Percentiles rank a stretch among this genome's conserved stretches.
These are phyloP conservation scores for Areca catechu DNA, from an alignment of 176 grass and related monocot species.

Conservation along the genomic window DNA sequence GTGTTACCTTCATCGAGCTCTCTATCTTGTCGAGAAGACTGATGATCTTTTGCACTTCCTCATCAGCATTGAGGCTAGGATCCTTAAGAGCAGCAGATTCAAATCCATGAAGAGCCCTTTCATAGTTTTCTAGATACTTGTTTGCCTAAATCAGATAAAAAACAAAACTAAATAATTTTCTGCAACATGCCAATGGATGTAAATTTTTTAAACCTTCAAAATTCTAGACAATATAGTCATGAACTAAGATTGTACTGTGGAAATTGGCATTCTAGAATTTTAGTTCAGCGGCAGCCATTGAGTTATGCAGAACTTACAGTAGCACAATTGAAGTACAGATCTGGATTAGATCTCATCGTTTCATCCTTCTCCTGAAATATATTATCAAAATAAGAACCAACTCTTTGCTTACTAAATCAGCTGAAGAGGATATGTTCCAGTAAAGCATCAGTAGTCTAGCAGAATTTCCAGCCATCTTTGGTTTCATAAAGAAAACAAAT, in stretches of 20 bases:
- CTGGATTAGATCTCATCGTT: conserved; percentile 65
- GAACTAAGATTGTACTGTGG: no score
- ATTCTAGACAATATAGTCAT: no score
- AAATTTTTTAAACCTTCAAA: no score
- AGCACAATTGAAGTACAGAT: conserved; percentile 87
- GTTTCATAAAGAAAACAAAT: no score
- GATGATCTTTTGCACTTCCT: conserved; percentile 73
- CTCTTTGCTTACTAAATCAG: no score
- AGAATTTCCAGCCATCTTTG: no score
- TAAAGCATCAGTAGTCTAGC: no score
- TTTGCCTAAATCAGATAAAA: conserved; percentile 42
- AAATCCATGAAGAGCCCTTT: conserved; percentile 86
- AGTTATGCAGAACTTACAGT: conserved; percentile 47
- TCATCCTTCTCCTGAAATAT: conserved; percentile 76
- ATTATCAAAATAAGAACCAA: conserved; percentile 20
- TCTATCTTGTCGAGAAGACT: conserved; percentile 80
- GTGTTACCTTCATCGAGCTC: conserved; percentile 64
- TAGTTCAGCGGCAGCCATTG: background rate
- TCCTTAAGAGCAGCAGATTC: conserved; percentile 82
- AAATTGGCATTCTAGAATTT: background rate
- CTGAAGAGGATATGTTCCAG: no score
- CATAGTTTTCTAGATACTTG: conserved; percentile 94
- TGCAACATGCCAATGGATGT: no score
- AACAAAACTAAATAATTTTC: background rate
- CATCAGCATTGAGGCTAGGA: conserved; percentile 62